Evolutionary conservation across 1,139 yeast genomes (phyloP), one percentile per base, ranked within the genome.

Genomic region (Scheffersomyces segobiensis): DNA sequence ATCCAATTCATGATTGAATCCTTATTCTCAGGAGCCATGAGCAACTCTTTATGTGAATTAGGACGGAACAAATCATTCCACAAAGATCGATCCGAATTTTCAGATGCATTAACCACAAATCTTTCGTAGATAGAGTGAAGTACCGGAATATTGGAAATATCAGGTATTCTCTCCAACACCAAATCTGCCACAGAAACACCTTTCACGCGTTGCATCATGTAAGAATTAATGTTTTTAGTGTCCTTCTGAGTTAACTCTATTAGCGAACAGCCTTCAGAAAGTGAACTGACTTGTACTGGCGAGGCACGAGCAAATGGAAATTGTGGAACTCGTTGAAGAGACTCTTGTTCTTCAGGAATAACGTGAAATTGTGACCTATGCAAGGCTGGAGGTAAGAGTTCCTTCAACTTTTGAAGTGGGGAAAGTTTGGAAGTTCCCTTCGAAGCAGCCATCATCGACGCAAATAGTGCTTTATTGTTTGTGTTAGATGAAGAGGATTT

Each of bases 51-150:
- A 3, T 78, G 61, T 0, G 58, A 52, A 5, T 65, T 63, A 0
- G 89, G 89, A 57, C 75, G 77, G 61, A 83, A 82, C 21, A 74
- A 62, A 17, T 73, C 75, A 0, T 81, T 72, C 88, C 88, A 85
- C 14, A 77, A 52, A 52, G 65, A 52, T 2, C 60, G 55, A 10
- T 58, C 57, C 18, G 53, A 18, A 22, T 53, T 46, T 18, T 47
- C 2, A n/a, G 46, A 26, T 42, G 39, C 49, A 8, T 52, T 46
- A 5, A 52, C 39, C 6, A 75, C 56, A 50, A 71, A 67, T 5
- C 65, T 60, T 1, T 66, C 58, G 39, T 63, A 67, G 2, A 78
- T 63, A n/a, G 74, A 62, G 17, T 58, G 52, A 50, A 73, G 67
- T n/a, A 66, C 69, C 1, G 69, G 58, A 18, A 60, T 56, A 1